Conservation (phyloP, 345 rosid genomes). For the Noccaea bulbosa region DNA sequence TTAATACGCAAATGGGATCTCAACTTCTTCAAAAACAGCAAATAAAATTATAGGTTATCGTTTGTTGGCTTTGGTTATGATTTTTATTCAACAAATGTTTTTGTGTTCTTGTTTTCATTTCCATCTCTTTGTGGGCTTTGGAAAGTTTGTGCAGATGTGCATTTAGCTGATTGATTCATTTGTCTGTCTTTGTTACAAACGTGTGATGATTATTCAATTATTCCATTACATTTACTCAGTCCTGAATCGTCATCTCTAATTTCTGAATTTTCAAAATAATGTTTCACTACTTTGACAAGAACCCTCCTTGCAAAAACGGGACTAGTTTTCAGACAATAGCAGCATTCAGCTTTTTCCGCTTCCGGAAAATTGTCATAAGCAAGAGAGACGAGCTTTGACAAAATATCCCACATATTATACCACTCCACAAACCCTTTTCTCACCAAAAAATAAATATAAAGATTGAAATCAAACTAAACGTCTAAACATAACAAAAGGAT, state of each 20-base stretch:
- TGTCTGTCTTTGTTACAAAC: neutral
- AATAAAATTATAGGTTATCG: slow-evolving; percentile 26
- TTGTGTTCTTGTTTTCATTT: slow-evolving; percentile 1
- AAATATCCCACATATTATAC: slow-evolving; percentile 64
- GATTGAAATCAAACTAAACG: no score
- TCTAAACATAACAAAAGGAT: no score
- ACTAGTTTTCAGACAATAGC: slow-evolving; percentile 11
- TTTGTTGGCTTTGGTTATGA: slow-evolving; percentile 34
- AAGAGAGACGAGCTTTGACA: slow-evolving; percentile 52
- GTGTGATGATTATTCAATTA: slow-evolving; percentile 15
- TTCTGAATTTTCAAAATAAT: neutral
- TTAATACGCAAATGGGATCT: slow-evolving; percentile 85
- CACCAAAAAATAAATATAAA: neutral
- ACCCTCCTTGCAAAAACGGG: no score
- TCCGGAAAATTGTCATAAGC: slow-evolving; percentile 49
- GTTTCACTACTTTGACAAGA: neutral
- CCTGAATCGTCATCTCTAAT: neutral
- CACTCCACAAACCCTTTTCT: slow-evolving; percentile 75
- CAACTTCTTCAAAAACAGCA: slow-evolving; percentile 63
- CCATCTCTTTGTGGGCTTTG: neutral
- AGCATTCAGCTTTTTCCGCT: slow-evolving; percentile 50
- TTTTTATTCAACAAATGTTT: slow-evolving; percentile 25
- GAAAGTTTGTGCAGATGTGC: neutral
- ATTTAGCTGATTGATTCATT: no score
- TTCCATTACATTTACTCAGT: neutral